Percentiles rank a stretch among this genome's conserved stretches.
Conservation (phyloP, 208 protist genomes). For the Polymyxa betae region DNA sequence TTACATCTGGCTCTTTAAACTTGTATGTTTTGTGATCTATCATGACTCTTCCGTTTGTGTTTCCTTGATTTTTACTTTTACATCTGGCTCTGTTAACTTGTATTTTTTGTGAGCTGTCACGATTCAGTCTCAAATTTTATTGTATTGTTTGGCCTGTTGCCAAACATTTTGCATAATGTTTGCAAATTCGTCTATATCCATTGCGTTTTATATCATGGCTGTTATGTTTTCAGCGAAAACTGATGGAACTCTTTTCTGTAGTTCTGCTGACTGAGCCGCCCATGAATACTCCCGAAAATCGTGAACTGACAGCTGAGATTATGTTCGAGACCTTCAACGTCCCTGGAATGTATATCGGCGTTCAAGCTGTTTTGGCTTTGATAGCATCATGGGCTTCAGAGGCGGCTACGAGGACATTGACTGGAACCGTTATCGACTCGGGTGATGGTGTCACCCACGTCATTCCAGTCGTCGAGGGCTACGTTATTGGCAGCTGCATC, state of each 20-base stretch:
- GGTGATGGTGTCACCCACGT: constrained; percentile 97
- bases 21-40: neutral
- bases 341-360: constrained; percentile 86
- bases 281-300: constrained; percentile 94
- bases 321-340: constrained; percentile 99
- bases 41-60: constrained; percentile 45
- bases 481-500: constrained; percentile 90
- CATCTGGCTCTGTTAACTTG: too few species aligned
- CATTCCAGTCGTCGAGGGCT: constrained; percentile 94
- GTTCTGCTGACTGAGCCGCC: constrained; percentile 88
- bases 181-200: too few species aligned
- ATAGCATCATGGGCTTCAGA: constrained; percentile 85
- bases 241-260: neutral
- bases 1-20: constrained; percentile 35
- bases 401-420: constrained; percentile 76
- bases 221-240: too few species aligned
- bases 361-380: constrained; percentile 93
- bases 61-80: constrained; percentile 56
- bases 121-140: too few species aligned
- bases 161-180: too few species aligned
- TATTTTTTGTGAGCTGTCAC: too few species aligned
- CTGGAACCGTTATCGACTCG: constrained; percentile 93
- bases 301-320: constrained; percentile 95
- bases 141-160: too few species aligned
- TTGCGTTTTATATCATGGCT: too few species aligned